Percentiles rank a stretch among this genome's conserved stretches.
These are phyloP conservation scores for Suillus sp. DNA, from an alignment of 768 basidiomycete genomes.

Conservation along the genomic window DNA sequence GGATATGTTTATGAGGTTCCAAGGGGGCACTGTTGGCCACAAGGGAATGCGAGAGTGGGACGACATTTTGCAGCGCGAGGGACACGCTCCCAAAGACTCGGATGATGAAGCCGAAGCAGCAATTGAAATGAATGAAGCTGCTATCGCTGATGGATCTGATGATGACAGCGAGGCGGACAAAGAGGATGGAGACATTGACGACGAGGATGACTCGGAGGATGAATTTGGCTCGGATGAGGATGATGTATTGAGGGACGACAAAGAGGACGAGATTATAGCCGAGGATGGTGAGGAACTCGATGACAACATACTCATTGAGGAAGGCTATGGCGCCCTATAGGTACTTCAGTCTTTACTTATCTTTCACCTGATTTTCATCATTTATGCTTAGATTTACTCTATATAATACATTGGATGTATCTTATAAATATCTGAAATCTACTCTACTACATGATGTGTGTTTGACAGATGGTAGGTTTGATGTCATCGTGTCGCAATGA, in stretches of 20 bases:
- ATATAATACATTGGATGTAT: background rate
- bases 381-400: background rate
- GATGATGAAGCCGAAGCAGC: background rate
- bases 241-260: background rate
- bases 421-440: background rate
- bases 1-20: constrained; percentile 33
- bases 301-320: background rate
- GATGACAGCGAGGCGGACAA: too few relatives aligned
- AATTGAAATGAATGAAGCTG: too few relatives aligned
- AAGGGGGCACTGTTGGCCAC: constrained; percentile 35
- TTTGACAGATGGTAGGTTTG: too few relatives aligned
- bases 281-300: background rate
- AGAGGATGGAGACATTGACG: too few relatives aligned
- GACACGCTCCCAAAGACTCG: background rate
- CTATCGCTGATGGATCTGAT: too few relatives aligned
- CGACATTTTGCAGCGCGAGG: background rate
- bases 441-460: too few relatives aligned
- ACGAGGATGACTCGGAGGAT: too few relatives aligned
- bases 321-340: background rate
- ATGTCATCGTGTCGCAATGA: too few relatives aligned
- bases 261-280: background rate
- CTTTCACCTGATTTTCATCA: background rate
- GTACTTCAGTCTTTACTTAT: background rate
- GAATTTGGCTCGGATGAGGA: background rate
- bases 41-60: constrained; percentile 19